phyloP scores from a whole-genome alignment of 805 yeast species.

The Saccharomyces kudriavzevii region DNA sequence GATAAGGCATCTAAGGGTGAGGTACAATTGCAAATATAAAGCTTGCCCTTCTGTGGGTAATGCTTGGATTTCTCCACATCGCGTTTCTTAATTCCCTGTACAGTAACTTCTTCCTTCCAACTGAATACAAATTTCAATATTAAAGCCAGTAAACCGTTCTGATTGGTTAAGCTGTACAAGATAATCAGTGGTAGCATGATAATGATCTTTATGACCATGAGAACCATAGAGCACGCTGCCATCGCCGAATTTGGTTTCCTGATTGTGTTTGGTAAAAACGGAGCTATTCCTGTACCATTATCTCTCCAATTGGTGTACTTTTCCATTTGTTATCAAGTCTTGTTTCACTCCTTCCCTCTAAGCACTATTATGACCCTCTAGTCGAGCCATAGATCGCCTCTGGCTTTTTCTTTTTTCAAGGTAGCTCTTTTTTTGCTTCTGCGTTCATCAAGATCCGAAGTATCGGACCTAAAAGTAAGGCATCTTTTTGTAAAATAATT shows the following conservation, averaged over 20 bases:
- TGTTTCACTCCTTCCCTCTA: background rate
- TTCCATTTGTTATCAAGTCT: constrained; percentile 46
- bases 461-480: background rate
- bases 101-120: constrained; percentile 30
- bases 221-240: background rate
- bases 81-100: constrained; percentile 39
- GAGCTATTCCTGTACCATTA: constrained; percentile 88
- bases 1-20: constrained; percentile 41
- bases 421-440: background rate
- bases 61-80: constrained; percentile 15
- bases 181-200: constrained; percentile 16
- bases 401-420: background rate
- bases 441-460: background rate
- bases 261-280: constrained; percentile 56
- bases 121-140: constrained; percentile 30
- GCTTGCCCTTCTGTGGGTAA: constrained; percentile 33
- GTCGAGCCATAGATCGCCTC: background rate
- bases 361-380: background rate
- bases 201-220: constrained; percentile 11
- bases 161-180: constrained; percentile 4
- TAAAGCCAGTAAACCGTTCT: constrained; percentile 11
- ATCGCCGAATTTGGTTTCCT: constrained; percentile 8
- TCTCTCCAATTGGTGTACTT: constrained; percentile 80
- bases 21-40: constrained; percentile 42
- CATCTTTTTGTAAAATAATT: background rate